Base-by-base conservation (phyloP, 176 grass and related monocot species). In the Cenchrus purpureus region DNA sequence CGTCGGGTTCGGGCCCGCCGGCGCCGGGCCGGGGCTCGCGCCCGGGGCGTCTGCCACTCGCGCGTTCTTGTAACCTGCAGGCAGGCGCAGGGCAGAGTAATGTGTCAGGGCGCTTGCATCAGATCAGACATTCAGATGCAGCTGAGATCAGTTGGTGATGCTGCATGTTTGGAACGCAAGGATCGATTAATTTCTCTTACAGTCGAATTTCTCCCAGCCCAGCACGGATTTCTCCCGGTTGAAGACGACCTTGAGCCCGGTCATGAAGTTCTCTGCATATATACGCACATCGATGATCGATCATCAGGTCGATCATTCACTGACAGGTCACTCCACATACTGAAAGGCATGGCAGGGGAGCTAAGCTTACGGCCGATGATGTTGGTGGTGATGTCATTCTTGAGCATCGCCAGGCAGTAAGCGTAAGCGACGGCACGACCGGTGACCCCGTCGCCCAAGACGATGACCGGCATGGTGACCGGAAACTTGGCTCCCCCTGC, bases 221-320 rank as follows among this genome's bases (percentile, higher is more conserved):
- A 95, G 77, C 49, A 91, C 86, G 8, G 87, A 85, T 29, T 53
- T 75, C 80, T 95, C 79, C 12, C 90, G 50, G 78, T 95, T 67
- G 84, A 91, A 87, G 10, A 95, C 91, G 0, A 95, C 71, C 10
- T 90, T 92, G 7, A 95, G 91, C 12, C 83, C 93, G 14, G 81
- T 73, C 85, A 95, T 88, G 86, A 95, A 95, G 71, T 92, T 92
- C 83, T 95, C 93, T 95, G 93, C 31, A 32, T 32, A 32, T 32
- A 32, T 32, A 32, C 31, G 31, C 61, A 48, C 45, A 11, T 10
- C 2, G 0, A 11, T 28, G 31, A 32, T 32, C 31, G 31, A 32
- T 20, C 10, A 17, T 55, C 51, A 53, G 51, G 51, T 53, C 12
- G 12, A 28, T 62, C 2, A 43, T 19, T 19, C 5, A 9, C 10